Base-by-base conservation (phyloP, 2,329 filamentous ascomycete species). In the Penicillium verrucosum region DNA sequence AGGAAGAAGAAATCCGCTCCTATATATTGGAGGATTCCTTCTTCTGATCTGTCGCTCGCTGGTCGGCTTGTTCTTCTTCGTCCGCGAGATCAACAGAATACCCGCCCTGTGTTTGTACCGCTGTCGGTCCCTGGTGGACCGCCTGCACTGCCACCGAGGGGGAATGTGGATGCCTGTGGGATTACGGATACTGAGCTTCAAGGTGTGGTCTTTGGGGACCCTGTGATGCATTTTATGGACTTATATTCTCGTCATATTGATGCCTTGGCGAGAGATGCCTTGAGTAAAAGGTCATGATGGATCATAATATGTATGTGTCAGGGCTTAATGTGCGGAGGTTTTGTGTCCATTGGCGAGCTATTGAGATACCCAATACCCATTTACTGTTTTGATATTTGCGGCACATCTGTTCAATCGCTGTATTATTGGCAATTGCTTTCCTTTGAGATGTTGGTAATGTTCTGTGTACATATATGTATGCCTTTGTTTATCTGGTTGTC, bases 141-240 rank as follows among this genome's bases (percentile, higher is more conserved):
- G 94, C 44, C 79, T 88, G 41, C 74, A 5, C 29, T 60, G 34
- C 45, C 54, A 29, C 56, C 56, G 21, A 73, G 75, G 56, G 82
- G 87, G 47, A 83, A 85, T 5, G 82, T 92, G 0, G 82, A 89
- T 45, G 89, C 89, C 2, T 86, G 87, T 59, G 81, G 86, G 10
- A 82, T 87, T 9, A 82, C 78, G 0, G 89, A 94, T 61, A 83
- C 87, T 42, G 79, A 89, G 68, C 73, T 96, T 49, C 78, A 88
- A 25, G 81, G 79, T 1, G 82, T 92, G 0, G 79, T 96, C 4
- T 96, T 91, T 82, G 91, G 91, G 0, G 90, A 96, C 70, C 89
- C 89, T 0, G 78, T 90, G 42, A 88, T 86, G 70, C 91, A 95
- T 75, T 80, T 86, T 64, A 95, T 96, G 91, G 84, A 79, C 57